Base-by-base conservation (phyloP, 768 basidiomycete genomes). In the Multifurca ochricompacta region DNA sequence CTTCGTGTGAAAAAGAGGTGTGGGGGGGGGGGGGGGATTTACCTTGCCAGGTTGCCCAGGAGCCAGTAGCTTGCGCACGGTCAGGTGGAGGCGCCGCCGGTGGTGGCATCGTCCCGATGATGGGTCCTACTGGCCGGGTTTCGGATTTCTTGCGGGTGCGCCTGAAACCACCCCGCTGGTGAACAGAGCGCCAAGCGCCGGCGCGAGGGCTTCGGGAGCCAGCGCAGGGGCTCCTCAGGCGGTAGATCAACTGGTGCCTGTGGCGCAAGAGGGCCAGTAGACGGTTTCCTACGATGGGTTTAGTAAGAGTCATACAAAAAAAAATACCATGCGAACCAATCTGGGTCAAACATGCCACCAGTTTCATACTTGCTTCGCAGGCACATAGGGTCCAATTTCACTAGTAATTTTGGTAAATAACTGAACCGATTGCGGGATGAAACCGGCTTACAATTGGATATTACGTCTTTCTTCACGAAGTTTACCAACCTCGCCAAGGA, bases 281-380 rank as follows among this genome's bases (percentile, higher is more conserved):
- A 62, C 13, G 68, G 72, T n/a, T 48, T 56, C 54, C 57, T 63
- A 41, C 6, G 78, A 79, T 70, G 71, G 73, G 77, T 74, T 75
- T 43, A n/a, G n/a, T 39, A 53, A 32, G 16, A 28, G 27, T 35
- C 42, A 47, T 18, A 5, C 30, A 50, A 13, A 54, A 36, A n/a
- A 44, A 0, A 8, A 30, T 21, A 4, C 9, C 28, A 10, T 52
- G 10, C 30, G n/a, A n/a, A 82, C 89, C 90, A 91, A n/a, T 87
- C 82, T 7, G 83, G 78, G 63, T 90, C 85, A 63, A 86, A 92
- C 66, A 89, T 84, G n/a, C 90, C 90, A 52, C 87, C 88, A n/a
- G 87, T 82, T 5, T 83, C 83, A 60, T 89, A 87, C 65, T 86
- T 86, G 36, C 85, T 75, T 66, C 80, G 82, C 74, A 85, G 74